Base-by-base conservation (phyloP, 2,329 filamentous ascomycete species). In the Aspergillus sp. region DNA sequence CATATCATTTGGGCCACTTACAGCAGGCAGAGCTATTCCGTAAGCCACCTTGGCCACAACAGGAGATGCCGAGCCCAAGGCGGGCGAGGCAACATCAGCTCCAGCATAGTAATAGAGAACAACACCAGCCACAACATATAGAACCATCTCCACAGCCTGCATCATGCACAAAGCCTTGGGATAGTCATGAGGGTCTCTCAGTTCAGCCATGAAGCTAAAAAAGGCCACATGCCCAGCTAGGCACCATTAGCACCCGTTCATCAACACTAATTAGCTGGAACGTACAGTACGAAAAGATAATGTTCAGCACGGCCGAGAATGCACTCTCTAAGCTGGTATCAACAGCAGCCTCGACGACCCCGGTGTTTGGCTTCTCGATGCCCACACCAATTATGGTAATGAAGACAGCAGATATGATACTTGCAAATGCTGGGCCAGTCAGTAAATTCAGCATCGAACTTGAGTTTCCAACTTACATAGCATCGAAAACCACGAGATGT, bases 71-170 rank as follows among this genome's bases (percentile, higher is more conserved):
- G 82, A 83, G n/a, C 80, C 78, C 0, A 88, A 74, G 0, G 84
- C 83, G 0, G 84, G 85, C 3, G 78, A 81, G 1, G 72, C 69
- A 4, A 87, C 82, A 13, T 70, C 61, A 0, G 70, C 66, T 0
- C 85, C 84, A 4, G 78, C 79, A 57, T 77, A 87, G 51, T 77
- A 71, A 65, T 88, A 88, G 54, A 86, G 80, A 37, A 87, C 74
- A 30, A 78, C 75, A 9, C 82, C 82, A 1, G 81, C 81, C 19
- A 84, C 58, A 27, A 83, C 71, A 60, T 87, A 87, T 40, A 86
- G 72, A n/a, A 66, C 60, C 0, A 77, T 79, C 47, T 82, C 78
- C 44, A 72, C 67, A 12, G 71, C 62, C 57, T 84, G 80, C 9
- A 83, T 74, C 38, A 82, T 62, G 54, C 73, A 72, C 47, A 88